Percentiles rank a stretch among this genome's conserved stretches.
Conservation (phyloP, 148 eudicot species). For the Diospyros lotus region DNA sequence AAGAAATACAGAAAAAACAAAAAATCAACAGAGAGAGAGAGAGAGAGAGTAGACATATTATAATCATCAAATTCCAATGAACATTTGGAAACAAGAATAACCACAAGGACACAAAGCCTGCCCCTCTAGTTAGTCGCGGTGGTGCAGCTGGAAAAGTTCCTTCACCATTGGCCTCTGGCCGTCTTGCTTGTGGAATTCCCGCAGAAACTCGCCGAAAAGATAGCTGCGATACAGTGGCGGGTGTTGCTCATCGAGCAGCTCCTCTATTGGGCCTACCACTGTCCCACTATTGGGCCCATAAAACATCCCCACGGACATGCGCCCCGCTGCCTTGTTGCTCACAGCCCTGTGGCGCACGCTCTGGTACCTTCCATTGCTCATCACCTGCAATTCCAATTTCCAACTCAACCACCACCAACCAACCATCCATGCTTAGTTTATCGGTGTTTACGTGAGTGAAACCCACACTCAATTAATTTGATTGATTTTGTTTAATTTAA, state of each 20-base stretch:
- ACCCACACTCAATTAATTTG: too few species aligned
- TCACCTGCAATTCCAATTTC: slow-evolving; percentile 14
- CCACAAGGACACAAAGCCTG: too few species aligned
- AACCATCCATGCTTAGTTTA: background rate
- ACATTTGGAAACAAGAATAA: too few species aligned
- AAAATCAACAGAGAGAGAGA: too few species aligned
- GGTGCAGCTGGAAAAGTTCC: background rate
- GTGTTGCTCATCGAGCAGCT: background rate
- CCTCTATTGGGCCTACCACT: slow-evolving; percentile 19
- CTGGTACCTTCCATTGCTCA: slow-evolving; percentile 37
- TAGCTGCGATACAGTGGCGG: background rate
- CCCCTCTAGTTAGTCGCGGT: background rate
- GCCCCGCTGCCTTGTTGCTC: slow-evolving; percentile 16
- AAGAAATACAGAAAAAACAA: too few species aligned
- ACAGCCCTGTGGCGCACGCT: slow-evolving; percentile 28
- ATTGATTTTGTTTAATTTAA: too few species aligned
- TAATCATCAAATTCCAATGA: too few species aligned
- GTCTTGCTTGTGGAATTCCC: background rate
- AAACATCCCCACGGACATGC: slow-evolving; percentile 22
- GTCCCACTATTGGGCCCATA: slow-evolving; percentile 20
- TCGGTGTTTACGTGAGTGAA: background rate
- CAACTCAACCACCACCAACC: background rate
- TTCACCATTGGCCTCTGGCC: background rate
- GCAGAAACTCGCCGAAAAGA: background rate
- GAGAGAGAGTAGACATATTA: too few species aligned